Evolutionary conservation across 2,329 filamentous ascomycete species (phyloP), one percentile per base, ranked within the genome.

Genomic region (Elsinoe necatrix): DNA sequence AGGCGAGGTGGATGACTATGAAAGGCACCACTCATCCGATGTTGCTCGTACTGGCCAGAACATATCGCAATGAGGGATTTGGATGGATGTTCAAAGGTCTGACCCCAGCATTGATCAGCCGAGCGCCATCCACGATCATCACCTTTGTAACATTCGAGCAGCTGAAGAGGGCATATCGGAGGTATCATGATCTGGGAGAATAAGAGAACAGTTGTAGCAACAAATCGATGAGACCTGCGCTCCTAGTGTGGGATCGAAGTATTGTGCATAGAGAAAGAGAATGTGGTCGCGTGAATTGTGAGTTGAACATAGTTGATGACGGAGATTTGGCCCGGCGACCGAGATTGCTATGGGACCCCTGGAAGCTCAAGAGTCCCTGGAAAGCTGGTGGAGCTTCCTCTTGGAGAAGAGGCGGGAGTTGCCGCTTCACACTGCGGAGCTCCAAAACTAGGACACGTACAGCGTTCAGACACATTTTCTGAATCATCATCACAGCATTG

Each of bases 81-180:
- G 25, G 43, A n/a, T 62, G 61, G 62, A 63, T 63, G 62, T 62
- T 62, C 57, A 61, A 58, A 43, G 61, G 62, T 21, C 35, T 63
- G 47, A 60, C 60, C 5, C 62, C 62, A 27, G 62, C 62, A 21
- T 45, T 63, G 35, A 62, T 63, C 55, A 63, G 62, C 55, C 61
- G 62, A 55, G 62, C 61, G 18, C 62, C 62, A 31, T 62, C 61
- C 14, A 62, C 61, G 16, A 60, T 61, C 58, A 62, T 60, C 55
- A 61, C 57, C 3, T 61, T 60, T 29, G 59, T 60, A 16, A 60
- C 57, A 20, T 57, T 60, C 35, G 59, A 60, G 54, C 59, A 58
- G 50, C 20, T 60, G 57, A 60, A 57, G 34, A 55, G 43, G n/a
- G 35, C 54, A 12, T 60, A 60, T 34, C 57, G 59, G 12, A 52